Evolutionary conservation across 2,329 filamentous ascomycete species (phyloP), one percentile per base, ranked within the genome.

Genomic region (Torrubiella hemipterigena): DNA sequence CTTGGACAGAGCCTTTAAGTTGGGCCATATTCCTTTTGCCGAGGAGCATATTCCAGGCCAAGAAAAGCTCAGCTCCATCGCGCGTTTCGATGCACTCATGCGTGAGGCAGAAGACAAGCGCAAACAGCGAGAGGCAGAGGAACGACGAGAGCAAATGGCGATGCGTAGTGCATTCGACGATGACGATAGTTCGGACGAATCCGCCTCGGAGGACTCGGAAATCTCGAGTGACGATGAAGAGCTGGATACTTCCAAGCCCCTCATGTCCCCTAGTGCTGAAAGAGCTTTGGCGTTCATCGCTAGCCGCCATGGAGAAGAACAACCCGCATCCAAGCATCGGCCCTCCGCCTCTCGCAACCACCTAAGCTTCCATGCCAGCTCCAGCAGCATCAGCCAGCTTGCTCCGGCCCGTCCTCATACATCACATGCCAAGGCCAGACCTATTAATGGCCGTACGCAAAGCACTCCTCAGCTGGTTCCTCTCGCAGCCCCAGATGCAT

Each of bases 21-120:
- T 79, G 52, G 62, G 69, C 7, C 72, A 59, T 35, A 76, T 79
- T 20, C 74, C 74, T 12, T 74, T 74, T 6, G 69, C 69, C 3
- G 71, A 74, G 9, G 53, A 55, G 7, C 58, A 67, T 30, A 42
- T 62, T 3, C 63, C 66, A 1, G 73, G 73, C 4, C 71, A 76
- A 38, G 72, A 77, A 41, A 75, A 77, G 36, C 54, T 78, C 12
- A 78, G 67, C 40, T 79, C 74, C 1, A 58, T 79, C 19, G 75
- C 73, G 8, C 63, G 72, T 15, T 80, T 79, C 32, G 75, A 79
- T 32, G 74, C 73, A 4, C 49, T 80, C 26, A 79, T 80, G 75
- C 59, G 63, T 15, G 69, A 77, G 41, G 58, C 59, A 14, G 75
- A 79, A 23, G 61, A 65, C 34, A 66, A 61, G 31, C 54, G 59